These are phyloP conservation scores for Cladochytrium replicatum DNA, from an alignment of 192 early-diverging fungal species.

Conservation along the genomic window DNA sequence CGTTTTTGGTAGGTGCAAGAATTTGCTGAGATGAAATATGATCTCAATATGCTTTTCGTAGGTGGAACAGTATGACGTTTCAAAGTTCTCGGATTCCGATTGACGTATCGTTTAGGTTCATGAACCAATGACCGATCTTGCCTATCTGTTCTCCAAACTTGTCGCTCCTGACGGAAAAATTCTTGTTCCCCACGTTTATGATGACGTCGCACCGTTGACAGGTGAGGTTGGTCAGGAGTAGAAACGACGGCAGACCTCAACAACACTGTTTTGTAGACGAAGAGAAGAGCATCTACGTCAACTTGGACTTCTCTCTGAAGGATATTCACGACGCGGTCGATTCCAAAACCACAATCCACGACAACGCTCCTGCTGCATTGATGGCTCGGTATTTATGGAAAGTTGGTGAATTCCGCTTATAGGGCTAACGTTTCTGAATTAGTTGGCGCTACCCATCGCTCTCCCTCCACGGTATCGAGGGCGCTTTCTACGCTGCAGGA, in stretches of 20 bases:
- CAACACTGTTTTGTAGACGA: slow-evolving; percentile 30
- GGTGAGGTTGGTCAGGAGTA: slow-evolving; percentile 19
- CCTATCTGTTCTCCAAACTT: slow-evolving; percentile 71
- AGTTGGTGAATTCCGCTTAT: background rate
- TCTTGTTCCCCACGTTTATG: slow-evolving; percentile 78
- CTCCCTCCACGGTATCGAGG: slow-evolving; percentile 95
- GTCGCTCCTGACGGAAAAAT: slow-evolving; percentile 81
- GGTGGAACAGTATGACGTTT: slow-evolving; percentile 29
- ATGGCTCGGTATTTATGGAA: slow-evolving; percentile 51
- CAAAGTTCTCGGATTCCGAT: background rate
- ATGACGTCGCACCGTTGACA: slow-evolving; percentile 80
- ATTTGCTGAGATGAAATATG: slow-evolving; percentile 36
- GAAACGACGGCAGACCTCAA: background rate
- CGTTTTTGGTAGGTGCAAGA: slow-evolving; percentile 90
- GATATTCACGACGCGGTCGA: slow-evolving; percentile 76
- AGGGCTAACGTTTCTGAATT: background rate
- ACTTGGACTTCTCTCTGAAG: slow-evolving; percentile 65
- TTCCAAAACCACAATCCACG: slow-evolving; percentile 66
- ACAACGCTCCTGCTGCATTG: slow-evolving; percentile 63
- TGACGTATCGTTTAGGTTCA: too few species aligned
- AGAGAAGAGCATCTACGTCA: slow-evolving; percentile 74
- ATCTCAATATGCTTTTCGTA: slow-evolving; percentile 1
- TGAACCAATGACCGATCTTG: slow-evolving; percentile 96
- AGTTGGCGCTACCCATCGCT: slow-evolving; percentile 93
- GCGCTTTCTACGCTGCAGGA: slow-evolving; percentile 86